These are phyloP conservation scores for Blastocladiella emersonii DNA, from an alignment of 371 early-diverging fungal species.

Conservation along the genomic window DNA sequence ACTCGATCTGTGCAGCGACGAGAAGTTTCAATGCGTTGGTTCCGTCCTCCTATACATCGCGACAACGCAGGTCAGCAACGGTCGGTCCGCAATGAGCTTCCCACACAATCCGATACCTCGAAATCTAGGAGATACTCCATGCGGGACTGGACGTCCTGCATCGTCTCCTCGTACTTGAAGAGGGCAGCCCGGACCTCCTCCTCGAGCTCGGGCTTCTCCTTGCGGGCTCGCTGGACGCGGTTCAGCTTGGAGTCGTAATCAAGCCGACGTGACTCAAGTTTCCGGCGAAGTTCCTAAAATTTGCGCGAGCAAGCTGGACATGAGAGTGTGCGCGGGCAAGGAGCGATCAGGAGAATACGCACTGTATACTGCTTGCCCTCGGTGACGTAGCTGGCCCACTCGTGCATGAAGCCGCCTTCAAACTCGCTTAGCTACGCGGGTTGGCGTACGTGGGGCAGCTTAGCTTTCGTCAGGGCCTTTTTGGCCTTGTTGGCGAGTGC, in stretches of 20 bases:
- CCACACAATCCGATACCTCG: too few species aligned
- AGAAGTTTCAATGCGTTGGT: background rate
- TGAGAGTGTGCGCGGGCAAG: slow-evolving; percentile 6
- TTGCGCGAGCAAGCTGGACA: slow-evolving; percentile 12
- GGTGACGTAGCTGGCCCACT: slow-evolving; percentile 26
- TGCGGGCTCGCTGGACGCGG: slow-evolving; percentile 72
- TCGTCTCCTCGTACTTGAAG: slow-evolving; percentile 77
- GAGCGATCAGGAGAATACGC: background rate
- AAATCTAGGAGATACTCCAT: slow-evolving; percentile 29
- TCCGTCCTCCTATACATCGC: background rate
- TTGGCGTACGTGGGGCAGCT: slow-evolving; percentile 6
- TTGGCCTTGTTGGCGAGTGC: background rate
- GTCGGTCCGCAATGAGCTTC: too few species aligned
- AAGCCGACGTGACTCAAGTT: slow-evolving; percentile 70
- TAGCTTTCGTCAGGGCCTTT: too few species aligned
- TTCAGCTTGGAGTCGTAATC: slow-evolving; percentile 84
- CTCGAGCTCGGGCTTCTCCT: slow-evolving; percentile 76
- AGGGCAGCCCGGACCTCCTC: slow-evolving; percentile 80
- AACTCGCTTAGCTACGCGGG: slow-evolving; percentile 17
- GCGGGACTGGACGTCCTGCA: slow-evolving; percentile 17
- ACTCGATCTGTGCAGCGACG: slow-evolving; percentile 1
- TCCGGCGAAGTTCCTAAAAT: slow-evolving; percentile 44
- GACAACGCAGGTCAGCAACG: background rate
- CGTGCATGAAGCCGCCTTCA: slow-evolving; percentile 27
- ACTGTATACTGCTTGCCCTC: slow-evolving; percentile 49